Evolutionary conservation across 208 protist species (phyloP).

Genomic region (Trypanosoma brucei): DNA sequence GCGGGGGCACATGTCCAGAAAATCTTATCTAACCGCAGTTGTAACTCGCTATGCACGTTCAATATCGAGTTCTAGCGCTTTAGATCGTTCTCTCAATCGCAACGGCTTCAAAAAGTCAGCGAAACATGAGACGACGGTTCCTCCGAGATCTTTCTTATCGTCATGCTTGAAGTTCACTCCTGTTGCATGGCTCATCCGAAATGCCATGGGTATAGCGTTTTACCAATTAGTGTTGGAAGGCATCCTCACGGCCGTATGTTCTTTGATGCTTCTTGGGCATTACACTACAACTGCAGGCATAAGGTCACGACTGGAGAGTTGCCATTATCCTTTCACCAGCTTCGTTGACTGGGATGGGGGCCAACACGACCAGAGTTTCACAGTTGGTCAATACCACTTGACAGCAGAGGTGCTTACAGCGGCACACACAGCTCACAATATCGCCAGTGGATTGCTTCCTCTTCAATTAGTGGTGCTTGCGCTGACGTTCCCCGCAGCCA

Average conservation of each 20-base stretch:
- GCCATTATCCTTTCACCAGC: slow-evolving; percentile 47
- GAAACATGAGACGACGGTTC: neutral
- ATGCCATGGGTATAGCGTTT: slow-evolving; percentile 51
- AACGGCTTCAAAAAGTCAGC: slow-evolving; percentile 4
- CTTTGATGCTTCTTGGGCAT: slow-evolving; percentile 29
- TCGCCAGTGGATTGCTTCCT: slow-evolving; percentile 59
- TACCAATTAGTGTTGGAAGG: slow-evolving; percentile 68
- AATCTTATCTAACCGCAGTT: neutral
- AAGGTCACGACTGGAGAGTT: slow-evolving; percentile 17
- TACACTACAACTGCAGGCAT: slow-evolving; percentile 31
- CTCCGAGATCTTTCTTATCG: neutral
- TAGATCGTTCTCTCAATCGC: neutral
- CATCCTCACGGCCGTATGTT: slow-evolving; percentile 37
- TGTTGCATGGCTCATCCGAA: slow-evolving; percentile 46
- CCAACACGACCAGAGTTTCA: slow-evolving; percentile 35
- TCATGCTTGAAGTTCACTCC: slow-evolving; percentile 18
- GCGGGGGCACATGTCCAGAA: neutral
- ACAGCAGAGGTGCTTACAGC: slow-evolving; percentile 59
- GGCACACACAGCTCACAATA: slow-evolving; percentile 56
- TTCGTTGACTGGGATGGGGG: slow-evolving; percentile 46
- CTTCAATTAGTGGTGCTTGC: slow-evolving; percentile 50
- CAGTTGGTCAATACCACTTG: slow-evolving; percentile 32
- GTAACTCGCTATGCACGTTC: neutral
- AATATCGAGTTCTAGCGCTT: neutral
- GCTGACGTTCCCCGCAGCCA: slow-evolving; percentile 32